Base-by-base conservation (phyloP, 2,329 filamentous ascomycete species). In the Alternaria tenuissima region DNA sequence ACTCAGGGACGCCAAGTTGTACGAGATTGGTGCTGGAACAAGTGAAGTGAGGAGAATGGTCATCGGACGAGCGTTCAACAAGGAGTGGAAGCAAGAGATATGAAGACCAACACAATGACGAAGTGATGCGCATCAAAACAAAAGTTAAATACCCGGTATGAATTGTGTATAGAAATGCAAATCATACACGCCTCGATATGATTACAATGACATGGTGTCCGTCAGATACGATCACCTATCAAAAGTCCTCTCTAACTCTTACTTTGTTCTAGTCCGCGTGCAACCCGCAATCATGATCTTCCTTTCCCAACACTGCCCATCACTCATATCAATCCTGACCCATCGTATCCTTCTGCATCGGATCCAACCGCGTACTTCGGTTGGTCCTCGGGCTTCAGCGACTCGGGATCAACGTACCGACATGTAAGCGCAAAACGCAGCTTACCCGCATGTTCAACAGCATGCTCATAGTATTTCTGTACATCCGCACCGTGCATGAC, bases 21-120 rank as follows among this genome's bases (percentile, higher is more conserved):
- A 99, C 78, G 95, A 98, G 81, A 98, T 99, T 76, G 95, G 95
- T 1, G 95, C 95, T 5, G 95, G 95, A 6, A 98, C 95, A 4
- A 97, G 93, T 61, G 95, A 99, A 81, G 90, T 99, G 52, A 85
- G 95, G 67, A 86, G 94, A 66, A 96, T 98, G 88, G 93, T 99
- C 5, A 97, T 99, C 75, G 94, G 95, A 28, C 85, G 94, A 66
- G 91, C 89, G 1, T 97, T 97, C 69, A 97, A 97, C 79, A 94
- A 91, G 81, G 90, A 96, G 79, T 96, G 89, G 53, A 74, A 67
- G 55, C 69, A 75, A 53, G 66, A 69, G 26, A 63, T 71, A 42
- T 70, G 22, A 55, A 5, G 5, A 6, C 9, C 6, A 11, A 5
- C 7, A 5, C 22, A 20, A 5, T 5, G 7, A 24, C 0, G 11